phyloP scores from a whole-genome alignment of 768 basidiomycete species.

The Lentinus brumalis region DNA sequence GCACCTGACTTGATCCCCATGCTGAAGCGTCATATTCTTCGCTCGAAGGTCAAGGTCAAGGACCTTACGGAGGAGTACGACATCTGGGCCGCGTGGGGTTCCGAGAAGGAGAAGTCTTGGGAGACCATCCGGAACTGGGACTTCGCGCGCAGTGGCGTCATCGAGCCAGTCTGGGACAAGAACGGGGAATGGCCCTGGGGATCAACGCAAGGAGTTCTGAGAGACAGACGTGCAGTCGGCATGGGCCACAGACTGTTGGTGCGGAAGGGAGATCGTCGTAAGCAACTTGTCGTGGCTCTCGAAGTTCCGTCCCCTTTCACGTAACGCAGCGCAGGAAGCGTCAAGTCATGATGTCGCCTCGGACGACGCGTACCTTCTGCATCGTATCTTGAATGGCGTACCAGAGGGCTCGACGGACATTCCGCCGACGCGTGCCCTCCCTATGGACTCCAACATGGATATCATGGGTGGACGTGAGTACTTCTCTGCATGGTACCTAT shows the following conservation, averaged over 20 bases:
- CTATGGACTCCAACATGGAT: slow-evolving; percentile 94
- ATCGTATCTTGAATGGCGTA: slow-evolving; percentile 80
- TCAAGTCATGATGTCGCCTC: slow-evolving; percentile 56
- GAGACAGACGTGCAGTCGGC: slow-evolving; percentile 69
- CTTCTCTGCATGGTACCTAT: neutral
- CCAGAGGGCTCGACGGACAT: slow-evolving; percentile 88
- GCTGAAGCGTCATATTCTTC: slow-evolving; percentile 82
- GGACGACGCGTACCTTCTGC: slow-evolving; percentile 66
- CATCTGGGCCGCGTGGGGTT: slow-evolving; percentile 83
- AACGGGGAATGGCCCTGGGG: slow-evolving; percentile 61
- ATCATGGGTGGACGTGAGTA: slow-evolving; percentile 88
- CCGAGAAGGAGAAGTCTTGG: slow-evolving; percentile 37
- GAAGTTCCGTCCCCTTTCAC: slow-evolving; percentile 5
- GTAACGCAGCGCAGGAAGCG: slow-evolving; percentile 49
- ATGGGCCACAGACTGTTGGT: slow-evolving; percentile 80
- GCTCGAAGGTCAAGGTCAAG: slow-evolving; percentile 84
- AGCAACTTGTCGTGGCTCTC: slow-evolving; percentile 36
- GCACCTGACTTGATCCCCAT: slow-evolving; percentile 63
- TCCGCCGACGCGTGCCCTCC: slow-evolving; percentile 74
- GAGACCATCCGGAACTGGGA: slow-evolving; percentile 51
- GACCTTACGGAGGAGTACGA: slow-evolving; percentile 79
- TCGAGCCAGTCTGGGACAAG: slow-evolving; percentile 74
- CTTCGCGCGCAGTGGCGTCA: slow-evolving; percentile 68
- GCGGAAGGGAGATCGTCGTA: slow-evolving; percentile 72
- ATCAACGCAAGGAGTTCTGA: slow-evolving; percentile 47